Conservation (phyloP, 169 alveolate genomes). For the Plasmodium cynomolgi region DNA sequence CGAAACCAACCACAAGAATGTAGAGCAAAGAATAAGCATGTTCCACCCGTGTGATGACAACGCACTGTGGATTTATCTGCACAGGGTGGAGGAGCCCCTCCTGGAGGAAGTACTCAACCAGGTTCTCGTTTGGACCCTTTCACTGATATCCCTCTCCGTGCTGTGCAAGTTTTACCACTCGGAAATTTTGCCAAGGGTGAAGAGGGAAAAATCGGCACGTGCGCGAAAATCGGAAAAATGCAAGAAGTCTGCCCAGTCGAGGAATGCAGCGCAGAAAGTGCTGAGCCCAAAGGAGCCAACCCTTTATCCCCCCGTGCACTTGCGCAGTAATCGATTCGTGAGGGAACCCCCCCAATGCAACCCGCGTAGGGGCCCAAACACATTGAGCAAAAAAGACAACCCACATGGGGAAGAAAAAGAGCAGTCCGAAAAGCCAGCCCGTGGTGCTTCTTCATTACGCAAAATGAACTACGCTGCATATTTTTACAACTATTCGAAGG, state of each 20-base stretch:
- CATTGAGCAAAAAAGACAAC: neutral
- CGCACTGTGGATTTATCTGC: constrained; percentile 22
- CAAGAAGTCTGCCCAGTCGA: neutral
- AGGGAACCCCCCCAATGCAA: neutral
- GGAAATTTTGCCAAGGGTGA: neutral
- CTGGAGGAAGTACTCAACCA: constrained; percentile 46
- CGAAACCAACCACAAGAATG: neutral
- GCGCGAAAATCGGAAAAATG: neutral
- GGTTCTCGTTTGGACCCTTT: constrained; percentile 8
- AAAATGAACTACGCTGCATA: neutral
- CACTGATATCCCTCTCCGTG: constrained; percentile 35
- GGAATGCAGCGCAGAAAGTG: neutral
- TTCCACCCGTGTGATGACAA: constrained; percentile 26
- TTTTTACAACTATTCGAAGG: constrained; percentile 12
- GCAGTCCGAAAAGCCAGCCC: neutral
- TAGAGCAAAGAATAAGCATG: constrained; percentile 16
- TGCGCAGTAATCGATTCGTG: neutral
- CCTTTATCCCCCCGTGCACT: neutral
- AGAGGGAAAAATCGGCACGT: neutral
- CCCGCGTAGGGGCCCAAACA: neutral
- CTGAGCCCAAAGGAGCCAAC: neutral
- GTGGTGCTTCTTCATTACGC: neutral
- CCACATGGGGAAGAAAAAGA: neutral
- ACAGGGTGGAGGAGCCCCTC: constrained; percentile 3
- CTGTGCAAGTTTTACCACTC: constrained; percentile 35